Evolutionary conservation across 192 early-diverging fungal species (phyloP).

Genomic region (Pilaira anomala): DNA sequence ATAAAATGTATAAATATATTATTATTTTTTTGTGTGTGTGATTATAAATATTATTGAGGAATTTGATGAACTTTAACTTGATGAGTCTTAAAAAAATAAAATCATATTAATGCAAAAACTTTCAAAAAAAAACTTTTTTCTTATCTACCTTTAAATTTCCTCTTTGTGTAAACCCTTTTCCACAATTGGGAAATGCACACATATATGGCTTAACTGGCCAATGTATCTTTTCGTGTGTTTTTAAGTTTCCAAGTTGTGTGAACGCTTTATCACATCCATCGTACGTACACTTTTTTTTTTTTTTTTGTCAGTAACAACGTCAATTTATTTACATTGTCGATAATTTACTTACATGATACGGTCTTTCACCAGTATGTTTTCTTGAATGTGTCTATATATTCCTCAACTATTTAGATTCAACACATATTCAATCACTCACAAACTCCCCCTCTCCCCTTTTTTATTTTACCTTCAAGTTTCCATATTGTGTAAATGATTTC

Average conservation of each 20-base stretch:
- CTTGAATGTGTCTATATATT: slow-evolving; percentile 25
- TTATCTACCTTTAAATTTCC: slow-evolving; percentile 19
- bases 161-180: slow-evolving; percentile 17
- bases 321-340: neutral
- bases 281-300: slow-evolving; percentile 3
- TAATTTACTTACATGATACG: slow-evolving; percentile 18
- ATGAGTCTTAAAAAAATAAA: slow-evolving; percentile 7
- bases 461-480: slow-evolving; percentile 12
- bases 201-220: slow-evolving; percentile 19
- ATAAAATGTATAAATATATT: too few relatives aligned
- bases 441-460: neutral
- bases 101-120: neutral
- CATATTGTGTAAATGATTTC: slow-evolving; percentile 17
- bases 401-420: neutral
- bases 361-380: slow-evolving; percentile 21
- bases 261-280: slow-evolving; percentile 18
- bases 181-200: slow-evolving; percentile 12
- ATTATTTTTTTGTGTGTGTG: neutral
- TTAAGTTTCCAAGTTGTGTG: slow-evolving; percentile 19
- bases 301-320: neutral
- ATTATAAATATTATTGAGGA: neutral
- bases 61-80: slow-evolving; percentile 23
- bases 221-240: slow-evolving; percentile 23
- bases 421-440: neutral
- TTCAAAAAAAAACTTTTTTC: neutral